Evolutionary conservation across 2,329 filamentous ascomycete species (phyloP), one percentile per base, ranked within the genome.

Genomic region (Penicillium sclerotigenum): DNA sequence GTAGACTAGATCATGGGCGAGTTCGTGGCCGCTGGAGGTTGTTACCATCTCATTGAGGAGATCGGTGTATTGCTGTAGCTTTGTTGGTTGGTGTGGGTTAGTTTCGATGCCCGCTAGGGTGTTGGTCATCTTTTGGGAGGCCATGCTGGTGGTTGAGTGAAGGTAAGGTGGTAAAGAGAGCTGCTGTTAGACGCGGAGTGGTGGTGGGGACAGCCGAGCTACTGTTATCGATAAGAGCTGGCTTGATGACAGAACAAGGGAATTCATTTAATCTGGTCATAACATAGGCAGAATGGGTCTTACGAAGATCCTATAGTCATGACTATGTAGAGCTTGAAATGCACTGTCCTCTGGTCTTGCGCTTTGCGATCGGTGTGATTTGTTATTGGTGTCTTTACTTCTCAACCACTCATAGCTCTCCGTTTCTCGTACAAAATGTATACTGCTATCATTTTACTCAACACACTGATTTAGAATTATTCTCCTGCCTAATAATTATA

Each of bases 1-100:
- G 66, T 84, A 83, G 58, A 84, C 85, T 56, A 92, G 80, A 72
- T 92, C 86, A 58, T 81, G 72, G 54, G 80, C 71, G 45, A 84
- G 76, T 52, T 81, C 75, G 20, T 78, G 72, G 34, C 74, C 65
- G 8, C 75, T 71, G 11, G 71, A 67, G 55, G 76, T 76, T 13
- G 76, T 69, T 49, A 83, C 75, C 68, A 86, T 83, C 47, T 80
- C 75, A 60, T 79, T 72, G 59, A 87, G 80, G n/a, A 86, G 76
- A 20, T 80, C 73, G 54, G 78, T 81, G 76, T 87, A 87, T 41
- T 76, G 79, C 24, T 81, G 73, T 40, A 81, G 72, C 69, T 83
- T 85, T 67, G 79, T 77, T 59, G 75, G 71, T 50, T 78, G 72
- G 34, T 76, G 73, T 31, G 75, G 68, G 6, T 79, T 73, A 3